Conservation (phyloP, 2,329 filamentous ascomycete genomes). For the Sporothrix brasiliensis region DNA sequence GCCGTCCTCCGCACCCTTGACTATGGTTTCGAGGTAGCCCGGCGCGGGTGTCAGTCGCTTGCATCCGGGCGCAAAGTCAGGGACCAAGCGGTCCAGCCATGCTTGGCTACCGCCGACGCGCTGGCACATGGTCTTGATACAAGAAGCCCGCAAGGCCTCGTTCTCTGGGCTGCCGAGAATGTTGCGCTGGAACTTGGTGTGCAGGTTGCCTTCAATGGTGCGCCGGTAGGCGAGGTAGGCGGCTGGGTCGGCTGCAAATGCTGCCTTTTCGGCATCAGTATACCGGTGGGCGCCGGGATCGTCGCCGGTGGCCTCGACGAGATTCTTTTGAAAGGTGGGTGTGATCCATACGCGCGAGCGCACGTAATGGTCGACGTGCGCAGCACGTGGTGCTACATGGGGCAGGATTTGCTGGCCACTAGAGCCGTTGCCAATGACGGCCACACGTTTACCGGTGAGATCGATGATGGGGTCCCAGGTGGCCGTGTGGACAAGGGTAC, state of each 20-base stretch:
- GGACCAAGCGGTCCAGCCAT: conserved; percentile 33
- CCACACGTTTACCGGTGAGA: conserved; percentile 2
- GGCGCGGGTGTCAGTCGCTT: conserved; percentile 40
- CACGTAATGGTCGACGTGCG: conserved; percentile 33
- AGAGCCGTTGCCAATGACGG: conserved; percentile 11
- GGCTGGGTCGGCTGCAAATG: not conserved
- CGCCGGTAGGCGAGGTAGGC: conserved; percentile 14
- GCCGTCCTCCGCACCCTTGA: not conserved
- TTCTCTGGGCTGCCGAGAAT: conserved; percentile 3
- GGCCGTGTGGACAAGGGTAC: conserved; percentile 2
- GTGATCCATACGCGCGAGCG: conserved; percentile 33
- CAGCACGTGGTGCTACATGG: not conserved
- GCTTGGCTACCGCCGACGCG: conserved; percentile 28
- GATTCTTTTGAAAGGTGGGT: conserved; percentile 24
- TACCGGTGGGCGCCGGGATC: conserved; percentile 19
- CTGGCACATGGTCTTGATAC: conserved; percentile 27
- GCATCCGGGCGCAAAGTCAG: conserved; percentile 37
- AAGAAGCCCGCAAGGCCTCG: not conserved
- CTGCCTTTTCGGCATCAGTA: conserved; percentile 5
- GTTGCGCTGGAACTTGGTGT: conserved; percentile 16
- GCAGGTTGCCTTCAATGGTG: not conserved
- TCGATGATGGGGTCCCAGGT: not conserved
- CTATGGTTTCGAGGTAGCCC: conserved; percentile 38
- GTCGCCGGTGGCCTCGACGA: conserved; percentile 14
- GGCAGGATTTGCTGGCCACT: conserved; percentile 13